These are phyloP conservation scores for Paxillus involutus DNA, from an alignment of 768 basidiomycete species.

Conservation along the genomic window DNA sequence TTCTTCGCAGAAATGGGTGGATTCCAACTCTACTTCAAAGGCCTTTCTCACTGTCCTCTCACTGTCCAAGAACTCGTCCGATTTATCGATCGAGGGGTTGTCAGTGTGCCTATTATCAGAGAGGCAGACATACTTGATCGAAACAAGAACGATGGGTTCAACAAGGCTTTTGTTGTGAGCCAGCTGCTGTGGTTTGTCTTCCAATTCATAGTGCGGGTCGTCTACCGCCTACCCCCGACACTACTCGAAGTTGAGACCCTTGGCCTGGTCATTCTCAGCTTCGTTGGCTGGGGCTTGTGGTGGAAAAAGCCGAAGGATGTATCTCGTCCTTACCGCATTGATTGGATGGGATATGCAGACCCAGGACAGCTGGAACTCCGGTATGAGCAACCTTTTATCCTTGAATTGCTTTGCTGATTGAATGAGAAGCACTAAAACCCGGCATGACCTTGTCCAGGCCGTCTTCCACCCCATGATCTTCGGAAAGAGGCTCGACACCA, in stretches of 20 bases:
- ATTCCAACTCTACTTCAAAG: constrained; percentile 9
- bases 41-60: background rate
- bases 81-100: background rate
- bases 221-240: constrained; percentile 29
- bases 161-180: constrained; percentile 33
- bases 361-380: background rate
- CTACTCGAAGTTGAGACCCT: constrained; percentile 38
- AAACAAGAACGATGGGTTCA: constrained; percentile 34
- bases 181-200: constrained; percentile 38
- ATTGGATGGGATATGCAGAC: no score
- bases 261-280: constrained; percentile 32
- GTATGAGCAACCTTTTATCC: background rate
- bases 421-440: background rate
- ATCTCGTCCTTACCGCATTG: constrained; percentile 6
- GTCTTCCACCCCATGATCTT: no score
- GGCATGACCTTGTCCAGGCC: background rate
- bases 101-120: background rate
- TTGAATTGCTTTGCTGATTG: background rate
- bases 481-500: no score
- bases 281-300: constrained; percentile 34
- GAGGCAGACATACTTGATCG: constrained; percentile 18
- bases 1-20: constrained; percentile 24
- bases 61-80: background rate
- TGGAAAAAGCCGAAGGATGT: constrained; percentile 41
- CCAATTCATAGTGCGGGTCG: constrained; percentile 27